phyloP scores from a whole-genome alignment of 768 basidiomycete genomes.

The Hysterangium stoloniferum region DNA sequence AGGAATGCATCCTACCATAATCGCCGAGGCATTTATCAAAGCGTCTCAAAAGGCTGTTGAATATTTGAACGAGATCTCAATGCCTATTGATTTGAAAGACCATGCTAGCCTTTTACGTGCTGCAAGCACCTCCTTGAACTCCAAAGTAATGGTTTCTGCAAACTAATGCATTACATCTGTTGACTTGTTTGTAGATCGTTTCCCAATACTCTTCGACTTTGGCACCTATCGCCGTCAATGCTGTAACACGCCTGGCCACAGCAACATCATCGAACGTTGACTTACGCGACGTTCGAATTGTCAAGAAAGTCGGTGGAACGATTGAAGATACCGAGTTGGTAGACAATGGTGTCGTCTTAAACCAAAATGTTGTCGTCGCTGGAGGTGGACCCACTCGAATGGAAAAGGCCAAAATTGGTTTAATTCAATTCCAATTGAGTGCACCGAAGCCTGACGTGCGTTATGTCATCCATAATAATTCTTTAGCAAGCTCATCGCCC shows the following conservation, averaged over 20 bases:
- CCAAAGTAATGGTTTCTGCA: slow-evolving; percentile 55
- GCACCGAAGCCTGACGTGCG: slow-evolving; percentile 96
- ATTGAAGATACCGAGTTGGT: slow-evolving; percentile 98
- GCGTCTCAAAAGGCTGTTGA: slow-evolving; percentile 92
- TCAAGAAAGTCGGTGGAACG: slow-evolving; percentile 98
- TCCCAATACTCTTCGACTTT: slow-evolving; percentile 98
- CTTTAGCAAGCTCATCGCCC: slow-evolving; percentile 10
- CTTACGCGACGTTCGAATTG: slow-evolving; percentile 89
- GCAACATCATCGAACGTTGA: slow-evolving; percentile 92
- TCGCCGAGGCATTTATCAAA: slow-evolving; percentile 90
- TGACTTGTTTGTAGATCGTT: slow-evolving; percentile 60
- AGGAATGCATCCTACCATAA: slow-evolving; percentile 91
- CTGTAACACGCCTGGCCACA: slow-evolving; percentile 86
- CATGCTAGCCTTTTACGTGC: slow-evolving; percentile 79
- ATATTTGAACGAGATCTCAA: slow-evolving; percentile 86
- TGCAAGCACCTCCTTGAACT: slow-evolving; percentile 92
- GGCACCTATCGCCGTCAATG: slow-evolving; percentile 97
- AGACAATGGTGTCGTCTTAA: slow-evolving; percentile 86
- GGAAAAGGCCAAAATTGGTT: slow-evolving; percentile 97
- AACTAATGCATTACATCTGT: neutral
- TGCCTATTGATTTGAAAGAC: slow-evolving; percentile 86
- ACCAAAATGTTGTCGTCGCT: slow-evolving; percentile 86
- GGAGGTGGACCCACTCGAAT: slow-evolving; percentile 92
- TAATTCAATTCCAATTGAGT: slow-evolving; percentile 97
- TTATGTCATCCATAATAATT: neutral